Conservation (phyloP, 345 rosid genomes). For the Linum trigynum region DNA sequence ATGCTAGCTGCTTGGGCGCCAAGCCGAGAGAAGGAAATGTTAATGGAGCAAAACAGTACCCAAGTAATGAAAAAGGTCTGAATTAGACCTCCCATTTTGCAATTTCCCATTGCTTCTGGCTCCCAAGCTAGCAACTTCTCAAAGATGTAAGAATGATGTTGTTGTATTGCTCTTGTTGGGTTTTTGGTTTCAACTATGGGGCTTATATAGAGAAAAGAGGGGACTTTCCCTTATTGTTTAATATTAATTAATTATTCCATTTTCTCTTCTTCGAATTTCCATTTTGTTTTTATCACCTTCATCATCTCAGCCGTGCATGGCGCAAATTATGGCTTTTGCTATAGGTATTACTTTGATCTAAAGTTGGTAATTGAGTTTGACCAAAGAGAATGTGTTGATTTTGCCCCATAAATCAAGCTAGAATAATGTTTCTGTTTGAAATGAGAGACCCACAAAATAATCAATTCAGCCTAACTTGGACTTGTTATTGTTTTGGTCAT, state of each 20-base stretch:
- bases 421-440: too few species aligned
- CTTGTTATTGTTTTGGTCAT: too few species aligned
- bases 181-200: too few species aligned
- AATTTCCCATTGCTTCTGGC: too few species aligned
- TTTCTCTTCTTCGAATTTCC: neutral
- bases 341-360: neutral
- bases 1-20: slow-evolving; percentile 8
- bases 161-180: too few species aligned
- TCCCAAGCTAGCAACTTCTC: too few species aligned
- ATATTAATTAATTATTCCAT: neutral
- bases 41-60: neutral
- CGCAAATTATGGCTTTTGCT: neutral
- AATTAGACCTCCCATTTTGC: neutral
- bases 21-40: neutral
- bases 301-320: neutral
- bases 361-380: too few species aligned
- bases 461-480: too few species aligned
- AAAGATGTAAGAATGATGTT: too few species aligned
- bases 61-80: neutral
- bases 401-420: too few species aligned
- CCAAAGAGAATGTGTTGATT: too few species aligned
- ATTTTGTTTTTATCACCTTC: neutral
- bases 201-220: neutral
- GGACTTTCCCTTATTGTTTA: neutral
- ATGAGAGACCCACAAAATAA: too few species aligned